Evolutionary conservation across 1,284 basidiomycete species (phyloP).

Genomic region (Boletellus deceptivus): DNA sequence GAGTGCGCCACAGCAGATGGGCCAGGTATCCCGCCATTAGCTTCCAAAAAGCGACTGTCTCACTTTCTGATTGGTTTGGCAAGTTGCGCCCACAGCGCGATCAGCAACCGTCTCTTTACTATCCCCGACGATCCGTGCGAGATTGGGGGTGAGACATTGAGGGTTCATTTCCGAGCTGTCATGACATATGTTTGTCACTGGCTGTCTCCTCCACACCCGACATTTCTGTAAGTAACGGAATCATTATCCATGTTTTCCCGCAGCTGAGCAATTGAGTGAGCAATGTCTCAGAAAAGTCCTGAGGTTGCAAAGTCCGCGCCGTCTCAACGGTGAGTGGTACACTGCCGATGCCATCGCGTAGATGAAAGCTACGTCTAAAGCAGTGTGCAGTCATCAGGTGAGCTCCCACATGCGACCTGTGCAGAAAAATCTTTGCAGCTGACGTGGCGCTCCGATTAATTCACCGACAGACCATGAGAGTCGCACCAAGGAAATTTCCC

Average conservation of each 20-base stretch:
- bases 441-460: constrained; percentile 8
- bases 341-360: constrained; percentile 1
- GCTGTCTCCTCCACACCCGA: not conserved
- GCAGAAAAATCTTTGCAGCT: not conserved
- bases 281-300: not conserved
- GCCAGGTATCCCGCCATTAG: no score
- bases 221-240: constrained; percentile 7
- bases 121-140: constrained; percentile 1
- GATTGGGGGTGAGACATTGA: constrained; percentile 18
- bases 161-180: constrained; percentile 7
- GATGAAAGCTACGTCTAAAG: not conserved
- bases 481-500: constrained; percentile 4
- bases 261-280: not conserved
- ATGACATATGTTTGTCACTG: constrained; percentile 3
- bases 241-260: not conserved
- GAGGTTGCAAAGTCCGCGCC: not conserved
- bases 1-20: no score
- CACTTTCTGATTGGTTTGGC: no score
- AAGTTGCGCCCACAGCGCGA: not conserved
- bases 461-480: constrained; percentile 3
- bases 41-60: no score
- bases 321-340: not conserved
- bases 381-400: not conserved
- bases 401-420: not conserved
- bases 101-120: not conserved